Evolutionary conservation across 176 grass and related monocot species (phyloP).

Genomic region (Musa acuminata): DNA sequence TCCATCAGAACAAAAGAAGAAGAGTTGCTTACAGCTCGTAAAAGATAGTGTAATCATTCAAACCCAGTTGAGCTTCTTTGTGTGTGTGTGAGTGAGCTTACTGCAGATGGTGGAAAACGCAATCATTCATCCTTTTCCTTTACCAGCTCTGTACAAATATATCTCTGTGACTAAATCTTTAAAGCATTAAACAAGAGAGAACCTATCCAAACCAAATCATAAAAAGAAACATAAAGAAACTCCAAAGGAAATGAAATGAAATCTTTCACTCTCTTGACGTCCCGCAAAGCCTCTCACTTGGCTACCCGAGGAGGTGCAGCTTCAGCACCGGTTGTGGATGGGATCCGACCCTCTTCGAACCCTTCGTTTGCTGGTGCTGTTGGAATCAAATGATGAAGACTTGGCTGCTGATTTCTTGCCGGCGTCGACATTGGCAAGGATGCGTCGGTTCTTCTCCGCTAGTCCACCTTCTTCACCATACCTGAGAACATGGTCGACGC

Average conservation of each 20-base stretch:
- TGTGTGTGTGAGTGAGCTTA: too few species aligned
- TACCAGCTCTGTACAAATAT: background rate
- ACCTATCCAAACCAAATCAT: background rate
- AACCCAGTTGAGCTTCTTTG: too few species aligned
- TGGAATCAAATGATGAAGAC: background rate
- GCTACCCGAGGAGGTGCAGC: background rate
- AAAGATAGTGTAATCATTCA: too few species aligned
- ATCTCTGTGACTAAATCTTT: background rate
- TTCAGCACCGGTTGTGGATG: slow-evolving; percentile 11
- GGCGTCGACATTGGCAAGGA: background rate
- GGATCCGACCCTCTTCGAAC: slow-evolving; percentile 15
- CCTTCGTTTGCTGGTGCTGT: background rate
- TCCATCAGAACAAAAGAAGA: too few species aligned
- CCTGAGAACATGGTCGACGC: background rate
- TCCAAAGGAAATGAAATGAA: background rate
- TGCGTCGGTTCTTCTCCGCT: background rate
- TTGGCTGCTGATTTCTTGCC: background rate
- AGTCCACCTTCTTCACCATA: background rate
- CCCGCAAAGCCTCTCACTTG: too few species aligned
- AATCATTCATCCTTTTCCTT: background rate
- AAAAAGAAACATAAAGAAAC: background rate
- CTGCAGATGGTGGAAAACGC: too few species aligned
- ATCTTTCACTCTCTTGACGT: too few species aligned
- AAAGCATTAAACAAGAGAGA: background rate
- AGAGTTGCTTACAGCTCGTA: too few species aligned